phyloP scores from a whole-genome alignment of 2,329 filamentous ascomycete genomes.

The Bipolaris gigantea region DNA sequence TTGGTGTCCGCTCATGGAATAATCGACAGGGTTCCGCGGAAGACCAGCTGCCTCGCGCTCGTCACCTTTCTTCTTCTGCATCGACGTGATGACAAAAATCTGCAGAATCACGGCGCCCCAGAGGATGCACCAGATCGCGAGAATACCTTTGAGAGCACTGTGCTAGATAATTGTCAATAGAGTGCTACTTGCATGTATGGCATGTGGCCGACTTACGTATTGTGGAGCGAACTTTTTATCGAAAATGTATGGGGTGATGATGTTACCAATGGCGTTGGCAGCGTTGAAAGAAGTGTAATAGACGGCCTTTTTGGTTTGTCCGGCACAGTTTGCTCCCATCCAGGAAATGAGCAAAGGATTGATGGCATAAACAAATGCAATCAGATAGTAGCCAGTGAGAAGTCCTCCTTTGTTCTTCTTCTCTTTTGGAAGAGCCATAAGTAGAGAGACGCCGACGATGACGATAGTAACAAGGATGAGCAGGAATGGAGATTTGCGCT shows the following conservation, averaged over 20 bases:
- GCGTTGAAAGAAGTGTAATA: slow-evolving; percentile 67
- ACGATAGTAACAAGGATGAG: slow-evolving; percentile 53
- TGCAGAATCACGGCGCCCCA: slow-evolving; percentile 22
- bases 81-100: slow-evolving; percentile 19
- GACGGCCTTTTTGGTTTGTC: slow-evolving; percentile 67
- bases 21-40: slow-evolving; percentile 20
- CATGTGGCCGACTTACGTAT: slow-evolving; percentile 18
- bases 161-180: slow-evolving; percentile 9
- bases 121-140: slow-evolving; percentile 28
- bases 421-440: slow-evolving; percentile 54
- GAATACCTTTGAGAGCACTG: slow-evolving; percentile 27
- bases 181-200: not conserved
- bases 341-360: slow-evolving; percentile 69
- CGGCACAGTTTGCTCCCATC: slow-evolving; percentile 70
- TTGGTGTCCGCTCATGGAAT: slow-evolving; percentile 24
- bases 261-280: slow-evolving; percentile 64
- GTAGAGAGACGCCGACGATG: slow-evolving; percentile 60
- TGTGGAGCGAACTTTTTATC: slow-evolving; percentile 25
- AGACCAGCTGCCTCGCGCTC: slow-evolving; percentile 27
- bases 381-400: slow-evolving; percentile 66
- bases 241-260: slow-evolving; percentile 43
- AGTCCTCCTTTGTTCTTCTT: slow-evolving; percentile 51
- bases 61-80: slow-evolving; percentile 27
- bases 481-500: slow-evolving; percentile 61
- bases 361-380: slow-evolving; percentile 66